Evolutionary conservation across 805 yeast species (phyloP), one percentile per base, ranked within the genome.

Genomic region (Middelhovenomyces tepae): DNA sequence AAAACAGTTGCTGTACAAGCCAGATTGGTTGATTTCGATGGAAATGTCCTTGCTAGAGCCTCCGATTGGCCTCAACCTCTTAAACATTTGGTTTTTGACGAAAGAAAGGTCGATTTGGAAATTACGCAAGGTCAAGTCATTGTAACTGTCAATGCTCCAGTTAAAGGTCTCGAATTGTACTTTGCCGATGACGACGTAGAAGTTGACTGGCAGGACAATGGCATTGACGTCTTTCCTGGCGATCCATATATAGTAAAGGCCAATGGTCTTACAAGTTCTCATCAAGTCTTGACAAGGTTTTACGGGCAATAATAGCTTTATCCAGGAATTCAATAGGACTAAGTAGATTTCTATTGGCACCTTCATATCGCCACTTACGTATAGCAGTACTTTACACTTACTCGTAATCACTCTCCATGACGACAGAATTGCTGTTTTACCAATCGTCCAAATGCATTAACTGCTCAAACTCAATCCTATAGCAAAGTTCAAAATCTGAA

Each of bases 61-160:
- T 50, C 56, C 4, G 69, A 67, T 41, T 69, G 75, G 74, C 74
- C 75, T 0, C 73, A 70, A 44, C 69, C 69, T 4, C 43, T 66
- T 28, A 66, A 66, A 38, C 54, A 62, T 43, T 46, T 63, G 17
- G 46, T 47, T 11, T 57, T 64, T 37, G 56, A 62, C 4, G 45
- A 40, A 10, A 35, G 58, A 16, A 18, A 44, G 2, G 56, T 57
- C 4, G 27, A 43, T 4, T 23, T 47, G 11, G 38, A 40, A 9
- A 54, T 55, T 7, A 42, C 40, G 2, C 51, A 51, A 10, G 62
- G 53, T 5, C 28, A 33, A 14, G 43, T 61, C 4, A 37, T 22
- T 7, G 40, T 60, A 4, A 34, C 51, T 2, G 28, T 65, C 1
- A 45, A 57, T 18, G 43, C 43, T 16, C 73, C 73, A 7, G 59